These are phyloP conservation scores for Suillus spraguei DNA, from an alignment of 768 basidiomycete genomes.

Conservation along the genomic window DNA sequence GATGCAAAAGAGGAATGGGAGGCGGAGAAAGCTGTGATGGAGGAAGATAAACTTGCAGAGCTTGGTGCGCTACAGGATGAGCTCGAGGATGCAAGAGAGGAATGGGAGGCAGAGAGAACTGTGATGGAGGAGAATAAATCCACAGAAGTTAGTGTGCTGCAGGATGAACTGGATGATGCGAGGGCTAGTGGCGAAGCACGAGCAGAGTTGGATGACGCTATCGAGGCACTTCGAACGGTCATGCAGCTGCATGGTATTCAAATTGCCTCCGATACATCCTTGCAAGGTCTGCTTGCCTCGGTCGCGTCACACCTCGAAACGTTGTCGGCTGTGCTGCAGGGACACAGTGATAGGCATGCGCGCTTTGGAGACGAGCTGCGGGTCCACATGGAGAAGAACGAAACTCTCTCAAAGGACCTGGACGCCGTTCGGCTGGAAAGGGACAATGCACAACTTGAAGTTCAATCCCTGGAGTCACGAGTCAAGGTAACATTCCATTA, in stretches of 20 bases:
- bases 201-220: conserved; percentile 54
- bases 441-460: conserved; percentile 49
- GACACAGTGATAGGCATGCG: conserved; percentile 41
- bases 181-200: conserved; percentile 41
- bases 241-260: conserved; percentile 60
- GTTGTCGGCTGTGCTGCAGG: conserved; percentile 47
- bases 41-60: conserved; percentile 52
- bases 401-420: conserved; percentile 50
- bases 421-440: conserved; percentile 55
- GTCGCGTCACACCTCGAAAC: conserved; percentile 53
- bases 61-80: conserved; percentile 49
- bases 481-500: conserved; percentile 35
- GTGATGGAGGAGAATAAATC: conserved; percentile 50
- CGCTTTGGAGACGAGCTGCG: conserved; percentile 54
- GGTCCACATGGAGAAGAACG: conserved; percentile 46
- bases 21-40: conserved; percentile 47
- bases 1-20: conserved; percentile 54
- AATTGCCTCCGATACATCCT: conserved; percentile 47
- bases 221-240: conserved; percentile 49
- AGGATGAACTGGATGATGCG: conserved; percentile 49
- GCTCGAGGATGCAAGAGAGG: conserved; percentile 45
- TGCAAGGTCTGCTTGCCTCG: conserved; percentile 51
- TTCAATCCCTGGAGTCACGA: conserved; percentile 39
- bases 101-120: conserved; percentile 27
- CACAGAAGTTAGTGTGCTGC: conserved; percentile 45